A percentile compares a stretch with the other conserved stretches of the same genome.
These are phyloP conservation scores for Turnera subulata DNA, from an alignment of 345 rosid species.

Conservation along the genomic window DNA sequence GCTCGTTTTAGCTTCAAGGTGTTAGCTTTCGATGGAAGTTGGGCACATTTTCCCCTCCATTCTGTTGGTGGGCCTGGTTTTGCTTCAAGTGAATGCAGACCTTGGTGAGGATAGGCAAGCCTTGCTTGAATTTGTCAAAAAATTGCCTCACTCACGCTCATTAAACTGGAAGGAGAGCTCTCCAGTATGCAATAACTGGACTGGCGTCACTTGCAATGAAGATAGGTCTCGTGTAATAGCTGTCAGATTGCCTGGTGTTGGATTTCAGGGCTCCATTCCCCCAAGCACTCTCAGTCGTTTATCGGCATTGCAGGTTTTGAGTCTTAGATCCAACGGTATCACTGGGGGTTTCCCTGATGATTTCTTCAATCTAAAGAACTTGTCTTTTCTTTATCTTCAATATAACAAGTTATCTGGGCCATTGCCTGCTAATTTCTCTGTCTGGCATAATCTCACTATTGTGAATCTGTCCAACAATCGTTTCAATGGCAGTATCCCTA, in stretches of 20 bases:
- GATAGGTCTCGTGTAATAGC: conserved; percentile 50
- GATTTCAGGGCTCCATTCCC: conserved; percentile 68
- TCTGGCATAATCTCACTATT: conserved; percentile 55
- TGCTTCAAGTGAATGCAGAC: conserved; percentile 26
- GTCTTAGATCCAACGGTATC: conserved; percentile 74
- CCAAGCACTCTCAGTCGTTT: conserved; percentile 68
- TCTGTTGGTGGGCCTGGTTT: conserved; percentile 11
- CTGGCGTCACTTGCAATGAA: conserved; percentile 62
- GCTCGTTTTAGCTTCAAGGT: conserved; percentile 40
- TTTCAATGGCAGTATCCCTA: conserved; percentile 66
- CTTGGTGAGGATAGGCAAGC: conserved; percentile 68
- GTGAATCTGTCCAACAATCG: conserved; percentile 73
- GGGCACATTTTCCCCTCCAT: conserved; percentile 6
- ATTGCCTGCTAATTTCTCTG: conserved; percentile 50
- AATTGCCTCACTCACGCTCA: conserved; percentile 45
- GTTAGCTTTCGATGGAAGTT: conserved; percentile 19
- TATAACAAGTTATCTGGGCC: conserved; percentile 65
- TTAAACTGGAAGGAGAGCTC: conserved; percentile 58
- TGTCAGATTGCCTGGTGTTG: conserved; percentile 78
- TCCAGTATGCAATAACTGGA: conserved; percentile 59
- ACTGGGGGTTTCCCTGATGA: conserved; percentile 66
- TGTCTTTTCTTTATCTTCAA: conserved; percentile 78
- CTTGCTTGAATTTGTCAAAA: conserved; percentile 55
- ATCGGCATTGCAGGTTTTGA: conserved; percentile 61
- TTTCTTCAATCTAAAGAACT: conserved; percentile 50